Conservation (phyloP, 495 filamentous ascomycete species). For the Cairneyella variabilis region DNA sequence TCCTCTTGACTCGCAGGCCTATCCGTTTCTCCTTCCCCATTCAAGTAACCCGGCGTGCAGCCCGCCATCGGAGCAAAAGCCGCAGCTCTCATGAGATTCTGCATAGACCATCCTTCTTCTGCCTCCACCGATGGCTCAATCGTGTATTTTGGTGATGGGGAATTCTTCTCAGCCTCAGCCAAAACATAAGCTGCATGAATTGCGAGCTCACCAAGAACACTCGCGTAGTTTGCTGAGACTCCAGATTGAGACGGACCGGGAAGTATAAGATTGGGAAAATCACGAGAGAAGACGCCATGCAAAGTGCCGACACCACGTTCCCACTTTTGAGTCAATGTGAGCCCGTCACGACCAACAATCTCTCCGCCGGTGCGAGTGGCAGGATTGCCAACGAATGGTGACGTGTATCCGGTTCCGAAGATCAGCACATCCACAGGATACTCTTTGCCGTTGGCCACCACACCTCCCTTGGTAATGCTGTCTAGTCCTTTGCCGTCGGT, state of each 20-base stretch:
- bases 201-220: neutral
- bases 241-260: neutral
- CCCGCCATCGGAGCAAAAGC: conserved; percentile 35
- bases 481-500: conserved; percentile 30
- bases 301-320: neutral
- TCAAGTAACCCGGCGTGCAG: conserved; percentile 58
- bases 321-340: neutral
- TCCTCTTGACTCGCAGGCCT: too few species aligned
- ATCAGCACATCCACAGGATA: conserved; percentile 34
- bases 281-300: neutral
- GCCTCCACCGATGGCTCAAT: conserved; percentile 40
- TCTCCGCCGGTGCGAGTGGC: conserved; percentile 30
- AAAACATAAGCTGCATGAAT: neutral
- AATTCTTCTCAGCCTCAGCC: too few species aligned
- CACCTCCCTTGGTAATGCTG: conserved; percentile 24
- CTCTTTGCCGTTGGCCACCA: conserved; percentile 24
- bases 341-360: neutral
- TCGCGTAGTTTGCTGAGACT: neutral
- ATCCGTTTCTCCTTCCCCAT: conserved; percentile 37
- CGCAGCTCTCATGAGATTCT: conserved; percentile 36
- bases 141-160: too few species aligned
- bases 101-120: conserved; percentile 44
- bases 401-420: conserved; percentile 29
- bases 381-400: conserved; percentile 18
- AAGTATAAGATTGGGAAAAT: neutral